A percentile compares a stretch with the other conserved stretches of the same genome.
Evolutionary conservation across 257 asterid genomes (phyloP).

Genomic region (Solanum gracilifrons): DNA sequence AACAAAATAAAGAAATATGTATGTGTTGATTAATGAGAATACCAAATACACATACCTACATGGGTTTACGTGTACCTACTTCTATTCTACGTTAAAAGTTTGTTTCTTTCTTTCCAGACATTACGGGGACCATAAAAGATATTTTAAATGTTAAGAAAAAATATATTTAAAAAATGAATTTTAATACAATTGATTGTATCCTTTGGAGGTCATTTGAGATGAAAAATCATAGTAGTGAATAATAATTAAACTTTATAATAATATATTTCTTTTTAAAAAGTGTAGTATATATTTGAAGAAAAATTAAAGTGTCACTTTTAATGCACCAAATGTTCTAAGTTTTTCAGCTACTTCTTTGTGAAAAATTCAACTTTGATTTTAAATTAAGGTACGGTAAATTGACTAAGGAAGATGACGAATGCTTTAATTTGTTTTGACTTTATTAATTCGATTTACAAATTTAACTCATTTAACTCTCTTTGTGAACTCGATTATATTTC

Average conservation of each 20-base stretch:
- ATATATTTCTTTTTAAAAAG: not conserved
- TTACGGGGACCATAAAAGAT: not conserved
- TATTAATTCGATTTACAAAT: not conserved
- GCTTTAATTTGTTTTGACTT: not conserved
- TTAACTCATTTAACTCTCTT: too few relatives aligned
- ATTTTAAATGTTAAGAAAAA: not conserved
- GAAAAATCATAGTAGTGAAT: not conserved
- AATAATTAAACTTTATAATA: not conserved
- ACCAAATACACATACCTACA: not conserved
- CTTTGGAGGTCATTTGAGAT: not conserved
- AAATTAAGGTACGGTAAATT: not conserved
- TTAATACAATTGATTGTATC: not conserved
- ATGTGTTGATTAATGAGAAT: not conserved
- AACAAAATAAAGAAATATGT: too few relatives aligned
- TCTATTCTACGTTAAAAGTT: not conserved
- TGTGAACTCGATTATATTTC: not conserved
- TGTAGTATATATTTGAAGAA: not conserved
- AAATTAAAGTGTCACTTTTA: not conserved
- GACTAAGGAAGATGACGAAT: not conserved
- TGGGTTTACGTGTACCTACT: not conserved
- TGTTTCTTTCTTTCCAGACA: not conserved
- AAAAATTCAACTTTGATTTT: not conserved
- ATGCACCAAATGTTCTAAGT: not conserved
- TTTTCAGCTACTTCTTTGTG: not conserved
- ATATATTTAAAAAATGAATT: fast-evolving